Percentiles rank a stretch among this genome's conserved stretches.
Evolutionary conservation across 306 rosid species (phyloP).

Genomic region (Luffa acutangula): DNA sequence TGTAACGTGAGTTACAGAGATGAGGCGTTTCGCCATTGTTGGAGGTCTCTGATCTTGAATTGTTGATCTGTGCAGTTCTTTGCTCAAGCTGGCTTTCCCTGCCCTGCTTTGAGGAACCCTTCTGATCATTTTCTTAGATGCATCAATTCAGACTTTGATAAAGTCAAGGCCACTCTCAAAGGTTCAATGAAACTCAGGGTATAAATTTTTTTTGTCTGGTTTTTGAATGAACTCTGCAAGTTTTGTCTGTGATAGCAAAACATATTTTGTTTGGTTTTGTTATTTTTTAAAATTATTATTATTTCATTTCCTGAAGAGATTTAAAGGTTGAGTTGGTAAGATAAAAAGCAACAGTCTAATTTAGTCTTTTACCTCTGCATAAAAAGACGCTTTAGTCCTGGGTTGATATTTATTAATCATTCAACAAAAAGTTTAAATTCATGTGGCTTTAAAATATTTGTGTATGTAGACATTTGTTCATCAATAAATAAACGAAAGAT

Average conservation of each 20-base stretch:
- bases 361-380: too few species aligned
- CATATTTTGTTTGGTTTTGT: neutral
- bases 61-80: conserved; percentile 53
- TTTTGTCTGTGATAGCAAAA: neutral
- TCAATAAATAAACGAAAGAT: too few species aligned
- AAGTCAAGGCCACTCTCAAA: conserved; percentile 73
- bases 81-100: conserved; percentile 95
- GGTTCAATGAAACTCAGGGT: conserved; percentile 95
- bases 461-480: too few species aligned
- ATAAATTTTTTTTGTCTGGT: conserved; percentile 3
- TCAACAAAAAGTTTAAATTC: too few species aligned
- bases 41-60: neutral
- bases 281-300: too few species aligned
- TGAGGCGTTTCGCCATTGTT: neutral
- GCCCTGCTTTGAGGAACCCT: conserved; percentile 96
- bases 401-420: too few species aligned
- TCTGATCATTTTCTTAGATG: conserved; percentile 96
- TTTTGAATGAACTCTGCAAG: neutral
- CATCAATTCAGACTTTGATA: conserved; percentile 89
- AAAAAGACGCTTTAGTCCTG: too few species aligned
- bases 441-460: too few species aligned
- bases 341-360: neutral
- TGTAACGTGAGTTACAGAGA: neutral
- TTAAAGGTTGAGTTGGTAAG: neutral
- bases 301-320: neutral